Evolutionary conservation across 1,284 basidiomycete genomes (phyloP).

Genomic region (Pascua guehoae): DNA sequence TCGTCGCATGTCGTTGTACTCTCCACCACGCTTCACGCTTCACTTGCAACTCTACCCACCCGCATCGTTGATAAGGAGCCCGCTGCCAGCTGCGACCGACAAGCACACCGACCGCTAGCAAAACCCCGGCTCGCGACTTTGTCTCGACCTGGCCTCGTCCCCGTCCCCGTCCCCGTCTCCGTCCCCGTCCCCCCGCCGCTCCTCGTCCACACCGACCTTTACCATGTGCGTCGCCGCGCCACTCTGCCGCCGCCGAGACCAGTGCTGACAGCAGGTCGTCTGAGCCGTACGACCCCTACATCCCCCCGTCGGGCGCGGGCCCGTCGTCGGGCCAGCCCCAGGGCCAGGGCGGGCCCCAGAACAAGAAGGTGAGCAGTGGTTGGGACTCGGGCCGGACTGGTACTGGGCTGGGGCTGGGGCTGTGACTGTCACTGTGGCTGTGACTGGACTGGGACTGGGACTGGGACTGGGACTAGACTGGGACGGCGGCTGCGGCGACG

Average conservation of each 20-base stretch:
- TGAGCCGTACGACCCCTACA: constrained; percentile 94
- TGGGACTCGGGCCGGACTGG: neutral
- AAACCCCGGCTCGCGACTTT: too few relatives aligned
- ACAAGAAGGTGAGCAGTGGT: constrained; percentile 54
- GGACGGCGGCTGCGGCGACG: too few relatives aligned
- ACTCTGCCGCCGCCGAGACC: too few relatives aligned
- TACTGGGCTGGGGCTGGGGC: neutral
- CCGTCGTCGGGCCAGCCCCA: constrained; percentile 17
- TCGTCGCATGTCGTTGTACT: too few relatives aligned
- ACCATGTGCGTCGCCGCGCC: neutral
- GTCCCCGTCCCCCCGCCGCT: neutral
- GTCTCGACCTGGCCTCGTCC: too few relatives aligned
- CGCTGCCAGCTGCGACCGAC: too few relatives aligned
- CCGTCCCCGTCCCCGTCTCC: too few relatives aligned
- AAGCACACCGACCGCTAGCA: too few relatives aligned
- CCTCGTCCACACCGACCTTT: neutral
- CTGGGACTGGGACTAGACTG: too few relatives aligned
- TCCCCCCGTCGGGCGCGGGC: constrained; percentile 65
- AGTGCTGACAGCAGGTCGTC: constrained; percentile 35
- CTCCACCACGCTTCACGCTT: too few relatives aligned
- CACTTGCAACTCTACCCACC: too few relatives aligned
- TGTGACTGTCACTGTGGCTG: neutral
- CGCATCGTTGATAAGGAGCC: too few relatives aligned
- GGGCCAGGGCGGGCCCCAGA: constrained; percentile 49
- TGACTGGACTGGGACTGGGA: neutral